Evolutionary conservation across 2,329 filamentous ascomycete genomes (phyloP).

Genomic region (Penicillium nordicum): DNA sequence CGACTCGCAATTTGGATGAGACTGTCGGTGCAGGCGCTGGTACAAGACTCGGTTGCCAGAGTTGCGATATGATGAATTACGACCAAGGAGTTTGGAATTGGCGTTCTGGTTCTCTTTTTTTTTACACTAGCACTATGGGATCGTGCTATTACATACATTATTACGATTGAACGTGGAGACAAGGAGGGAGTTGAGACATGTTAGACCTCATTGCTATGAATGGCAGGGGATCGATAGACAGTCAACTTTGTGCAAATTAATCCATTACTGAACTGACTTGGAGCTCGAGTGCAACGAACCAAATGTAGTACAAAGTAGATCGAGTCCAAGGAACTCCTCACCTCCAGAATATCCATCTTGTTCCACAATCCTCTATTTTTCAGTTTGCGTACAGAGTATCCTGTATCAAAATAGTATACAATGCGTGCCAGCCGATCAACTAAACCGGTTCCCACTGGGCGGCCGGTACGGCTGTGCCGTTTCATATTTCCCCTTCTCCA

Average conservation of each 20-base stretch:
- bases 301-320: background rate
- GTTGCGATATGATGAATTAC: conserved; percentile 15
- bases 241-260: background rate
- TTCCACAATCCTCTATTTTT: background rate
- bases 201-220: background rate
- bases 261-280: background rate
- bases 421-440: conserved; percentile 40
- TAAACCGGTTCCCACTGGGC: conserved; percentile 82
- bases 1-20: background rate
- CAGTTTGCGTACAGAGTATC: background rate
- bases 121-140: background rate
- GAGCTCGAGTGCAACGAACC: background rate
- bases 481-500: conserved; percentile 89
- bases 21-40: conserved; percentile 15
- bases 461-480: conserved; percentile 69
- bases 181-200: background rate
- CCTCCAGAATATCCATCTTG: background rate
- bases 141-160: background rate
- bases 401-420: conserved; percentile 7
- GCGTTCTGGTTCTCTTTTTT: conserved; percentile 9
- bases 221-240: background rate
- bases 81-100: conserved; percentile 11
- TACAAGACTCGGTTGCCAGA: background rate
- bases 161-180: background rate
- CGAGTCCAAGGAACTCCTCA: background rate